Conservation (phyloP, 495 filamentous ascomycete genomes). For the Clavariopsis aquatica region DNA sequence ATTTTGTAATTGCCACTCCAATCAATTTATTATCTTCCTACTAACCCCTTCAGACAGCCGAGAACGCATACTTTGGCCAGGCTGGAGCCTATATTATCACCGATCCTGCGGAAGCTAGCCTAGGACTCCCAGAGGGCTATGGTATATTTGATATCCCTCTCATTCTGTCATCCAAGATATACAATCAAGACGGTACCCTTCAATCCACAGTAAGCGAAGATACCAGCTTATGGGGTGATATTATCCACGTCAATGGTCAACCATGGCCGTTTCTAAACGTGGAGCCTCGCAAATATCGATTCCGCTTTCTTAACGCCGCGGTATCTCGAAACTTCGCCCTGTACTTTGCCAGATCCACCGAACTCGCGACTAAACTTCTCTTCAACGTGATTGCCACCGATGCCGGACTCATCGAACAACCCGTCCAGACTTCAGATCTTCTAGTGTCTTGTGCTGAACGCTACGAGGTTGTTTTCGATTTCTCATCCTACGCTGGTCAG, state of each 20-base stretch:
- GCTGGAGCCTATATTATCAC: conserved; percentile 51
- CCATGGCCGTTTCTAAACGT: conserved; percentile 58
- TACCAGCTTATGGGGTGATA: conserved; percentile 54
- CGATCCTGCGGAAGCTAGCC: conserved; percentile 49
- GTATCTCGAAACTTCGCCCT: conserved; percentile 53
- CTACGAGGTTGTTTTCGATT: conserved; percentile 59
- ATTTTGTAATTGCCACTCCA: conserved; percentile 8
- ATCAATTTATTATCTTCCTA: background rate
- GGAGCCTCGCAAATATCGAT: conserved; percentile 60
- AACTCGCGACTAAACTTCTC: conserved; percentile 40
- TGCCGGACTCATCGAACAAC: conserved; percentile 48
- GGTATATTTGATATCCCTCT: conserved; percentile 54
- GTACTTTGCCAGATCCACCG: conserved; percentile 44
- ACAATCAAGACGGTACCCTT: conserved; percentile 51
- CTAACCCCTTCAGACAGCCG: conserved; percentile 43
- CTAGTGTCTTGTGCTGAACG: conserved; percentile 56
- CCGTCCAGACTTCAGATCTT: conserved; percentile 44
- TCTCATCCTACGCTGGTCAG: conserved; percentile 50
- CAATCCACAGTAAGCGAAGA: conserved; percentile 45
- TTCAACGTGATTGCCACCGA: conserved; percentile 59
- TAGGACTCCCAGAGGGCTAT: conserved; percentile 51
- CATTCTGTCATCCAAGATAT: conserved; percentile 52
- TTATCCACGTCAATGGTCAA: conserved; percentile 58
- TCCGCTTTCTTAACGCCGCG: conserved; percentile 55
- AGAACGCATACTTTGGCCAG: conserved; percentile 58